Evolutionary conservation across 83 land plant species (phyloP), one percentile per base, ranked within the genome.

Genomic region (Thuja plicata): DNA sequence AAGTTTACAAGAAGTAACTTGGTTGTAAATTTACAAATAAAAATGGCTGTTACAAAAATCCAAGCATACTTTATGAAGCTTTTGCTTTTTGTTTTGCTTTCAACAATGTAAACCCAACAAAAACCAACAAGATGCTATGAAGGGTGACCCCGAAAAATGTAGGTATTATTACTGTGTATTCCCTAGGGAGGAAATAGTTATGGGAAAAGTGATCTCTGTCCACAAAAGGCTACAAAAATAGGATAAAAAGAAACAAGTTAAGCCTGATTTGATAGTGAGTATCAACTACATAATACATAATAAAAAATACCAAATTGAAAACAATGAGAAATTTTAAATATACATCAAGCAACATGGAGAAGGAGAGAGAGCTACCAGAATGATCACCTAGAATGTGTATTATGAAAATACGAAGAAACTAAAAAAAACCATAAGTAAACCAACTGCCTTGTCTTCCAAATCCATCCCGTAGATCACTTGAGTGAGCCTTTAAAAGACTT

Each of bases 341-440:
- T n/a, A n/a, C n/a, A n/a, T n/a, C 62, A 16, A 60, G 19, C 27
- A 5, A 5, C 41, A n/a, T n/a, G n/a, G n/a, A n/a, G n/a, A n/a
- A n/a, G 57, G 17, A 60, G 45, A 46, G 13, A 34, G 78, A 91
- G 94, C 90, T 17, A 95, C 99, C 98, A 96, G 90, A 85, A 97
- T 96, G 89, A 97, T 92, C 88, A 97, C 99, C 99, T 98, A 97
- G 88, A 97, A 94, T 17, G 99, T 96, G 84, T 97, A 97, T 84
- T 97, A 97, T 6, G 95, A 91, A 91, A 97, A 97, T 85, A 97
- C 91, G 16, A 93, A 94, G 57, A 93, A 41, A 89, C 98, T 96
- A 88, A 93, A 91, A 30, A 87, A 70, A 30, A 94, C 88, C 85
- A 96, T 88, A n/a, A n/a, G n/a, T n/a, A n/a, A n/a, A n/a, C n/a